phyloP scores from a whole-genome alignment of 768 basidiomycete genomes.

The Leucosporidium scottii region DNA sequence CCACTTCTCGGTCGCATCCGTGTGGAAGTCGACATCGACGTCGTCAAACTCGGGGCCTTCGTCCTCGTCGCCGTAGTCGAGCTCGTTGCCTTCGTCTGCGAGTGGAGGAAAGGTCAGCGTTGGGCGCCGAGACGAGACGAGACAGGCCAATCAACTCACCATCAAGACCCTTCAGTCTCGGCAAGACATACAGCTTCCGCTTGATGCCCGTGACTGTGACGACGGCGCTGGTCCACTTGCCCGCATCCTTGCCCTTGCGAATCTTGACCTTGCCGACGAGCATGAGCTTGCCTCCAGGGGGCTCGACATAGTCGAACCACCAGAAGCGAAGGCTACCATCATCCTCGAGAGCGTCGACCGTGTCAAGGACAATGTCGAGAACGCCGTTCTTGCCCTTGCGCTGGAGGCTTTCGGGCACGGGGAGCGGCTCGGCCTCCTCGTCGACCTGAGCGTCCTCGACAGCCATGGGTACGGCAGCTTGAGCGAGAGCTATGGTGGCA shows the following conservation, averaged over 20 bases:
- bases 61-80: constrained; percentile 46
- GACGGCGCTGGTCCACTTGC: constrained; percentile 70
- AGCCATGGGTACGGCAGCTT: neutral
- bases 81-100: constrained; percentile 28
- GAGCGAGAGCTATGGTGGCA: constrained; percentile 28
- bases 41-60: constrained; percentile 70
- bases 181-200: constrained; percentile 84
- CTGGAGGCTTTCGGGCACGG: constrained; percentile 47
- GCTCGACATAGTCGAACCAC: constrained; percentile 91
- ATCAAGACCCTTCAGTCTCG: constrained; percentile 48
- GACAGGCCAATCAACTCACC: constrained; percentile 13
- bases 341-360: constrained; percentile 57
- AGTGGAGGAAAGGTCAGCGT: neutral
- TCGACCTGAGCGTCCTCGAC: constrained; percentile 46
- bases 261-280: constrained; percentile 89
- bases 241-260: constrained; percentile 45
- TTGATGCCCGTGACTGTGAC: constrained; percentile 76
- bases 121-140: constrained; percentile 26
- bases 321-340: constrained; percentile 85
- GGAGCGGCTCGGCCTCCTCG: constrained; percentile 56
- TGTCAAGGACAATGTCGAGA: constrained; percentile 7
- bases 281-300: constrained; percentile 63
- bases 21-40: constrained; percentile 69
- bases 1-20: constrained; percentile 57
- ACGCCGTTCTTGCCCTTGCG: constrained; percentile 24